Evolutionary conservation across 2,329 filamentous ascomycete genomes (phyloP), one percentile per base, ranked within the genome.

Genomic region (Juglanconis oblonga): DNA sequence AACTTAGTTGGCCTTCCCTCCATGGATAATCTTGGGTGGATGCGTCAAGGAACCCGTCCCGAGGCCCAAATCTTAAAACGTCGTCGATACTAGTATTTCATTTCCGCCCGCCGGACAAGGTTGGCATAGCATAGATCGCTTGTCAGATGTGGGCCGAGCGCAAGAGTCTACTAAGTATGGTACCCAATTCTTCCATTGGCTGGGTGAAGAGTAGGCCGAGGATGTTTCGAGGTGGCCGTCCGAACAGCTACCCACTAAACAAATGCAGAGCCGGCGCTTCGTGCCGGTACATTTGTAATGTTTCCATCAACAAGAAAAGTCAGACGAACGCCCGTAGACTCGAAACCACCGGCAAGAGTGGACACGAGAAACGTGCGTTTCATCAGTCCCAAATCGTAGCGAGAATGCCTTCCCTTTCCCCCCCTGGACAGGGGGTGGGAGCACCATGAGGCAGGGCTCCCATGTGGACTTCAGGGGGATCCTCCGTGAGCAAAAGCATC

Each of bases 301-400:
- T 45, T 10, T 29, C 31, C 52, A n/a, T 54, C 49, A 40, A 36
- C 48, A 36, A n/a, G 9, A 13, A 32, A 45, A 33, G n/a, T 29
- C 50, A 48, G 42, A 24, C 17, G 33, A 54, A 47, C 40, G 32
- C 61, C 53, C n/a, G 13, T 32, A 24, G 7, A 51, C 44, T 60
- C 57, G 61, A 62, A 62, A 62, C 61, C 42, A 17, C 57, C 57
- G 48, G 35, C 44, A 42, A 17, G 17, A 35, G 49, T 59, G 61
- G 61, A 62, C 61, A 62, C 61, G 61, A 62, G 61, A 62, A 60
- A 60, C 58, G 61, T 42, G 57, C 56, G 61, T 62, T 60, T 60
- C 57, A 62, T 60, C 42, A 38, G 14, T 32, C 60, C 54, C 49
- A 54, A 54, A 52, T 24, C 29, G 51, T 53, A 51, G 53, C 42